Evolutionary conservation across 441 rosid species (phyloP).

Genomic region (Euphorbia neoarborescens): DNA sequence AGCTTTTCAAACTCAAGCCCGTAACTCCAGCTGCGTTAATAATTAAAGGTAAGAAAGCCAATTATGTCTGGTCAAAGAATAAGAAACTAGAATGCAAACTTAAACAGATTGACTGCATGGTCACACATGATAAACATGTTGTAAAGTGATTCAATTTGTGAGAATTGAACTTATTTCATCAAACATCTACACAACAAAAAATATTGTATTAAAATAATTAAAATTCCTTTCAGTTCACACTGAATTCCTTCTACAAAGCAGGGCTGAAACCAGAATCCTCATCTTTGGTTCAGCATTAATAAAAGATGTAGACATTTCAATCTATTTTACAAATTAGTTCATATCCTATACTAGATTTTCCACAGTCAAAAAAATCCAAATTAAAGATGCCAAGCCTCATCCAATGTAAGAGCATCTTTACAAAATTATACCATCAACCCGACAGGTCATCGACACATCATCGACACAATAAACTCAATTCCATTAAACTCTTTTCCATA

Average conservation of each 20-base stretch:
- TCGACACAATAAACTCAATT: no score
- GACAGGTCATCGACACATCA: no score
- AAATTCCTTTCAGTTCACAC: not conserved
- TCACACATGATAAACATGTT: not conserved
- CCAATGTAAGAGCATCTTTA: no score
- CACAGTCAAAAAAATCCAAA: not conserved
- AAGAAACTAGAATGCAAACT: not conserved
- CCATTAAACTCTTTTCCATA: no score
- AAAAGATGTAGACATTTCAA: not conserved
- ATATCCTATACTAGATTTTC: not conserved
- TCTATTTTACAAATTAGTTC: not conserved
- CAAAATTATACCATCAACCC: no score
- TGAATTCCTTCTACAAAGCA: not conserved
- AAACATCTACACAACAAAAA: not conserved
- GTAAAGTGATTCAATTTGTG: not conserved
- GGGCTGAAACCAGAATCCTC: not conserved
- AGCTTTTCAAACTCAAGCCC: constrained; percentile 64
- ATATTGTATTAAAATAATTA: not conserved
- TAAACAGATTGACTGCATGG: not conserved
- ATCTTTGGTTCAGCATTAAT: not conserved
- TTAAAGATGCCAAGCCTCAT: not conserved
- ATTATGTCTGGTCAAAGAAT: not conserved
- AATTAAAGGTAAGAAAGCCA: constrained; percentile 15
- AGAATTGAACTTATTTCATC: not conserved
- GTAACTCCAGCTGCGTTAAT: constrained; percentile 66